Evolutionary conservation across 257 asterid genomes (phyloP).

Genomic region (Forsythia viridissima): DNA sequence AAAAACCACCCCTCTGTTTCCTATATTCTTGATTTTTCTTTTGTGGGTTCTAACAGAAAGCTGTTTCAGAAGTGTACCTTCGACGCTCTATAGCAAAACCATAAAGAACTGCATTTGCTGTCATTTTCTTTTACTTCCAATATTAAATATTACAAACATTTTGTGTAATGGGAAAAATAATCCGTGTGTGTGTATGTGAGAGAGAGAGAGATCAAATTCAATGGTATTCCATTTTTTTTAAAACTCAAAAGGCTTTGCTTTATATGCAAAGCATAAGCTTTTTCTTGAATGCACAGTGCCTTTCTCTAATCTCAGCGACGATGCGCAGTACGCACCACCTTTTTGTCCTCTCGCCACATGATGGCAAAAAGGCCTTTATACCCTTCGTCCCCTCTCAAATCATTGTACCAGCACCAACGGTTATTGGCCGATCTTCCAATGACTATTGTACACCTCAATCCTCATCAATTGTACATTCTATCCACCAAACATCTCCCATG

Average conservation of each 20-base stretch:
- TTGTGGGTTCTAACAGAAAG: conserved; percentile 44
- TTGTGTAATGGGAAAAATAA: conserved; percentile 19
- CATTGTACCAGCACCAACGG: background rate
- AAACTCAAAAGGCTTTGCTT: conserved; percentile 30
- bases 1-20: background rate
- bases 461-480: no score
- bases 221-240: conserved; percentile 13
- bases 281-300: conserved; percentile 37
- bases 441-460: no score
- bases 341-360: conserved; percentile 37
- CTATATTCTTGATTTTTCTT: background rate
- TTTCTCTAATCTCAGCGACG: conserved; percentile 19
- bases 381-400: conserved; percentile 21
- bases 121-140: conserved; percentile 39
- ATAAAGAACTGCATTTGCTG: conserved; percentile 38
- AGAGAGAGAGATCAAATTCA: background rate
- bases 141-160: background rate
- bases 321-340: conserved; percentile 35
- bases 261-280: conserved; percentile 27
- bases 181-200: background rate
- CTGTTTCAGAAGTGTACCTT: conserved; percentile 71
- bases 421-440: background rate
- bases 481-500: no score
- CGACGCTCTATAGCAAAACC: conserved; percentile 45
- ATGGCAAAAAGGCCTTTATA: conserved; percentile 30